phyloP scores from a whole-genome alignment of 768 basidiomycete genomes.

The Krasilnikovozyma curviuscula region DNA sequence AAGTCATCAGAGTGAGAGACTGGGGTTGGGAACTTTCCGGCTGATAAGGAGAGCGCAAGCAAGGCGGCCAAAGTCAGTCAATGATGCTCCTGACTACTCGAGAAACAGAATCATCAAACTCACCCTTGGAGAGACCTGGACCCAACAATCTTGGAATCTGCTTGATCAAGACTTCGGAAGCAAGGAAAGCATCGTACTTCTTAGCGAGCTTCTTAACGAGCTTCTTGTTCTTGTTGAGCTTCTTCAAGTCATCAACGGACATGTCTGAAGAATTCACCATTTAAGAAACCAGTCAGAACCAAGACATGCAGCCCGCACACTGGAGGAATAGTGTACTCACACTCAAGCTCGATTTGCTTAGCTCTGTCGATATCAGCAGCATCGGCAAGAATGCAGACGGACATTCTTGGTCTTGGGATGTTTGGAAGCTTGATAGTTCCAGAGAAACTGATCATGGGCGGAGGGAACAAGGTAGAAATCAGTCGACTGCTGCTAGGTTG shows the following conservation, averaged over 20 bases:
- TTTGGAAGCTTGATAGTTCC: constrained; percentile 94
- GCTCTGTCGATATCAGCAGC: constrained; percentile 96
- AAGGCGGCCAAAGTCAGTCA: background rate
- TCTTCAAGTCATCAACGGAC: constrained; percentile 99
- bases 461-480: background rate
- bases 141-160: constrained; percentile 99
- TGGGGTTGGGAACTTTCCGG: constrained; percentile 98
- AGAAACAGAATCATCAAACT: constrained; percentile 14
- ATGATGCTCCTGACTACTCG: background rate
- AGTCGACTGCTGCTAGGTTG: too few species aligned
- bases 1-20: constrained; percentile 84
- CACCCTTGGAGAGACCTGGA: constrained; percentile 97
- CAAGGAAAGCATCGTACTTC: constrained; percentile 97
- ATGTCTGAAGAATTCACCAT: constrained; percentile 44
- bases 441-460: constrained; percentile 47
- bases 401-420: constrained; percentile 96
- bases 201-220: constrained; percentile 99
- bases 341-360: constrained; percentile 78
- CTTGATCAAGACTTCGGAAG: constrained; percentile 94
- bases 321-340: constrained; percentile 15
- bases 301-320: background rate
- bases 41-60: constrained; percentile 27
- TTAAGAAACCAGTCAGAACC: background rate
- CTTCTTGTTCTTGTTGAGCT: constrained; percentile 99
- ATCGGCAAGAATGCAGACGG: constrained; percentile 97